Evolutionary conservation across 169 alveolate genomes (phyloP).

Genomic region (Plasmodium berghei): DNA sequence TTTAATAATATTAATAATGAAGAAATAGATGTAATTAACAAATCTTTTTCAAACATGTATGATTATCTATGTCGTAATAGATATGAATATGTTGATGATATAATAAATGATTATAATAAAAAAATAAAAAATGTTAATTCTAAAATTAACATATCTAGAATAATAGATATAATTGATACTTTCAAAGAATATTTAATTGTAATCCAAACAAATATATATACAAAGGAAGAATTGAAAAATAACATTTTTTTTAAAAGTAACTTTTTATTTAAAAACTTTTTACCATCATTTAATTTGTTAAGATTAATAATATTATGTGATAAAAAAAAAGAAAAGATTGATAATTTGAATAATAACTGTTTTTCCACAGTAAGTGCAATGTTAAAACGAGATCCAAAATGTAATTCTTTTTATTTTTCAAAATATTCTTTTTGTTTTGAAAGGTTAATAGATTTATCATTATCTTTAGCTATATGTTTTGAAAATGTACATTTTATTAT

Average conservation of each 20-base stretch:
- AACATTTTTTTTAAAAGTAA: slow-evolving; percentile 34
- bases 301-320: slow-evolving; percentile 52
- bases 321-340: slow-evolving; percentile 61
- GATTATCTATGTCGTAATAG: slow-evolving; percentile 32
- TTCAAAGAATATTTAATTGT: slow-evolving; percentile 45
- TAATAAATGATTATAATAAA: slow-evolving; percentile 45
- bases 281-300: slow-evolving; percentile 60
- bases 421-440: slow-evolving; percentile 73
- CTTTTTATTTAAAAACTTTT: slow-evolving; percentile 49
- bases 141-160: slow-evolving; percentile 36
- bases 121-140: slow-evolving; percentile 12
- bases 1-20: slow-evolving; percentile 40
- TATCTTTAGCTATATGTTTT: slow-evolving; percentile 37
- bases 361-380: slow-evolving; percentile 57
- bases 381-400: slow-evolving; percentile 12
- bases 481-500: slow-evolving; percentile 40
- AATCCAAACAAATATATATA: slow-evolving; percentile 26
- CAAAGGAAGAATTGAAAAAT: slow-evolving; percentile 52
- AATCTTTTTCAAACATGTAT: slow-evolving; percentile 65
- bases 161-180: slow-evolving; percentile 51
- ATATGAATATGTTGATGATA: slow-evolving; percentile 29
- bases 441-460: slow-evolving; percentile 45
- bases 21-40: slow-evolving; percentile 15
- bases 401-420: slow-evolving; percentile 36
- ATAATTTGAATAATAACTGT: slow-evolving; percentile 35